A percentile compares a stretch with the other conserved stretches of the same genome.
phyloP scores from a whole-genome alignment of 2,329 filamentous ascomycete species.

The Fusarium sp. region DNA sequence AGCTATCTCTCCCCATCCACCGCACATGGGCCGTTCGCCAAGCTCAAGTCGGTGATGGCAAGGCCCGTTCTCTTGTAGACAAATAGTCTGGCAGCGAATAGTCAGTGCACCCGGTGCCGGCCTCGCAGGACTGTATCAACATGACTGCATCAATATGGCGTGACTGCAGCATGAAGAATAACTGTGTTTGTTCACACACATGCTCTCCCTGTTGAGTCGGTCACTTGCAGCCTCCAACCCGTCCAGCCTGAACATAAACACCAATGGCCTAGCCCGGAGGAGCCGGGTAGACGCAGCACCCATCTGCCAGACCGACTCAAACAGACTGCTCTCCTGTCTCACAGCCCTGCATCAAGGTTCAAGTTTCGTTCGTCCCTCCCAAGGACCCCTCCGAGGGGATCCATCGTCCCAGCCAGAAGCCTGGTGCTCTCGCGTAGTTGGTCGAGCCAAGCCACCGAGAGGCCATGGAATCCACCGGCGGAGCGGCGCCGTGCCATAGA shows the following conservation, averaged over 20 bases:
- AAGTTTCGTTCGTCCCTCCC: constrained; percentile 5
- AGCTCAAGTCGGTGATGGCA: constrained; percentile 23
- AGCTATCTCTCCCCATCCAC: constrained; percentile 13
- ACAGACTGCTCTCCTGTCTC: background rate
- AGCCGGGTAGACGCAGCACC: constrained; percentile 30
- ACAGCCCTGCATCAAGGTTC: constrained; percentile 10
- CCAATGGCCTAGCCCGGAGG: constrained; percentile 26
- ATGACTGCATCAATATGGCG: constrained; percentile 41
- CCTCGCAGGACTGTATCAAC: constrained; percentile 6
- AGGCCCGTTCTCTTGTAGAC: constrained; percentile 20
- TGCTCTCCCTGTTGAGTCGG: constrained; percentile 23
- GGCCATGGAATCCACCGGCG: constrained; percentile 12
- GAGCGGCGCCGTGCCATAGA: constrained; percentile 21
- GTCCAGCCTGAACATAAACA: constrained; percentile 20
- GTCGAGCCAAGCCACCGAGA: constrained; percentile 21
- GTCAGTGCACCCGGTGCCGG: constrained; percentile 1
- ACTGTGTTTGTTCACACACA: constrained; percentile 16
- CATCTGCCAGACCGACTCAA: constrained; percentile 22
- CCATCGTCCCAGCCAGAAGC: constrained; percentile 12
- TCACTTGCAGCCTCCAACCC: constrained; percentile 28
- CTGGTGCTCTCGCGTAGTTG: constrained; percentile 24
- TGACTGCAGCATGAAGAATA: constrained; percentile 27
- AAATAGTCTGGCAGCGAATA: constrained; percentile 29
- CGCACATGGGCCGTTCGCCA: constrained; percentile 28
- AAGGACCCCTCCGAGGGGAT: background rate